A percentile compares a stretch with the other conserved stretches of the same genome.
phyloP scores from a whole-genome alignment of 2,329 filamentous ascomycete species.

The Paradendryphiella salina region DNA sequence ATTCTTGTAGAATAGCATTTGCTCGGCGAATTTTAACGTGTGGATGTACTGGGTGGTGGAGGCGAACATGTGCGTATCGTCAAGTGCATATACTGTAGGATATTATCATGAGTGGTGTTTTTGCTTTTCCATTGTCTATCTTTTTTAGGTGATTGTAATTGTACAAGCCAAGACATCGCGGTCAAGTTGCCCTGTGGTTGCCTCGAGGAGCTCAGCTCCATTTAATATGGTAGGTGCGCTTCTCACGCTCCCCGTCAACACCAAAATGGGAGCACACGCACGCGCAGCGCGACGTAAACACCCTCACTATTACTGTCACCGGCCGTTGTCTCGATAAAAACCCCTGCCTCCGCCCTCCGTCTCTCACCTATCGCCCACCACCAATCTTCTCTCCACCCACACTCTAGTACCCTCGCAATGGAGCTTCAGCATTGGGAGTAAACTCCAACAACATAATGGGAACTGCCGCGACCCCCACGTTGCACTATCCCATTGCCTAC shows the following conservation, averaged over 20 bases:
- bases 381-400: no score
- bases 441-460: background rate
- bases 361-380: background rate
- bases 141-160: background rate
- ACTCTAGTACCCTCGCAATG: background rate
- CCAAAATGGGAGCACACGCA: no score
- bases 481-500: background rate
- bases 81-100: slow-evolving; percentile 27
- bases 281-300: no score
- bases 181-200: background rate
- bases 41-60: slow-evolving; percentile 10
- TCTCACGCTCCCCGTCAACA: no score
- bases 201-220: background rate
- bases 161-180: background rate
- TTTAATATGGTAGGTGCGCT: background rate
- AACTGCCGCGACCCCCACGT: background rate
- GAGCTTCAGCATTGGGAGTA: background rate
- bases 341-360: background rate
- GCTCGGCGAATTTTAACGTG: slow-evolving; percentile 21
- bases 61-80: slow-evolving; percentile 9
- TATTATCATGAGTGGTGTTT: slow-evolving; percentile 25
- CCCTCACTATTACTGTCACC: background rate
- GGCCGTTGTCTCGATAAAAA: background rate
- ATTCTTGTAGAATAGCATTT: slow-evolving; percentile 32
- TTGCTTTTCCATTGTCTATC: background rate